These are phyloP conservation scores for Sporothrix brunneoviolacea DNA, from an alignment of 2,329 filamentous ascomycete species.

Conservation along the genomic window DNA sequence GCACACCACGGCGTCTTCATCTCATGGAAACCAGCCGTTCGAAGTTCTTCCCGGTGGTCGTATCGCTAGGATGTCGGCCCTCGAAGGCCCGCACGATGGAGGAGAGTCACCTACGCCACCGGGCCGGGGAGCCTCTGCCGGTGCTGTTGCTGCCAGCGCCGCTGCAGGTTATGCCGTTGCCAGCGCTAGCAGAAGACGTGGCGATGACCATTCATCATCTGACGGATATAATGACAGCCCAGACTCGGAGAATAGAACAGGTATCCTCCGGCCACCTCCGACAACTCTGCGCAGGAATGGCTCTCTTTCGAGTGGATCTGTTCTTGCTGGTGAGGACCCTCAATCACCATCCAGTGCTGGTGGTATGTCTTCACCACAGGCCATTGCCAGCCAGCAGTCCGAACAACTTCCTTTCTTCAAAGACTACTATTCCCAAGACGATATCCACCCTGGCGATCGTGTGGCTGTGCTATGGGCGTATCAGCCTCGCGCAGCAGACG, in stretches of 20 bases:
- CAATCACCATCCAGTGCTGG: conserved; percentile 68
- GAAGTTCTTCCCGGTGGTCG: conserved; percentile 78
- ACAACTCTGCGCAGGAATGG: conserved; percentile 63
- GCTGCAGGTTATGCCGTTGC: conserved; percentile 41
- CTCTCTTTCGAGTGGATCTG: conserved; percentile 82
- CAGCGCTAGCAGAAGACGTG: conserved; percentile 38
- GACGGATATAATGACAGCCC: conserved; percentile 68
- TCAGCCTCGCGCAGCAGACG: conserved; percentile 85
- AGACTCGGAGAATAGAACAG: conserved; percentile 54
- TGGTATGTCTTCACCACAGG: conserved; percentile 78
- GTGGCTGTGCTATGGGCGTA: conserved; percentile 96
- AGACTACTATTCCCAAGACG: conserved; percentile 96
- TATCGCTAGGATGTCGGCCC: conserved; percentile 90
- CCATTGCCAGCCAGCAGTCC: conserved; percentile 79
- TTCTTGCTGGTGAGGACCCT: conserved; percentile 61
- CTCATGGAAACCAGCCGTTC: conserved; percentile 32
- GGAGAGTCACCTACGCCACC: conserved; percentile 53
- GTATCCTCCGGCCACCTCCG: conserved; percentile 52
- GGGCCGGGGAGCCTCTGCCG: conserved; percentile 33
- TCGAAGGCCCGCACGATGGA: conserved; percentile 61
- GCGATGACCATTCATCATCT: conserved; percentile 58
- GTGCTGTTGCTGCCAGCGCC: conserved; percentile 39
- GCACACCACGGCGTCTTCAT: conserved; percentile 24
- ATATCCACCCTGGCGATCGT: conserved; percentile 85
- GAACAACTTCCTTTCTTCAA: conserved; percentile 96